Conservation (phyloP, 768 basidiomycete genomes). For the Suillus ampliporus region DNA sequence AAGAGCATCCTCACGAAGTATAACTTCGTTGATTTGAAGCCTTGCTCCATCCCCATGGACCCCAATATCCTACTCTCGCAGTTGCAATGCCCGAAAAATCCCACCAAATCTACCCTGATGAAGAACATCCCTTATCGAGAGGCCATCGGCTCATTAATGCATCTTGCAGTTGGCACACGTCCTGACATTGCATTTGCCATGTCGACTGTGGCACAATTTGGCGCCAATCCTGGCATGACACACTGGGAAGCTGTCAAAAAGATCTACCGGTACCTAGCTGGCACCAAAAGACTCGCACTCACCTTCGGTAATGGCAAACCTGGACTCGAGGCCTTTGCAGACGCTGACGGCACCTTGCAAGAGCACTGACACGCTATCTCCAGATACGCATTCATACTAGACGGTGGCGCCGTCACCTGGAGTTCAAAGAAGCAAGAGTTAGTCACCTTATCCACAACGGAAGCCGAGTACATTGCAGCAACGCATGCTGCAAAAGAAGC, state of each 20-base stretch:
- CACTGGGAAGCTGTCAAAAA: slow-evolving; percentile 47
- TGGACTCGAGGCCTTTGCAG: too few relatives aligned
- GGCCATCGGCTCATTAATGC: slow-evolving; percentile 37
- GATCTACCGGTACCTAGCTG: slow-evolving; percentile 43
- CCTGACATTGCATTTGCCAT: slow-evolving; percentile 35
- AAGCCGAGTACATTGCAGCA: slow-evolving; percentile 48
- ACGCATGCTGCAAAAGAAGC: slow-evolving; percentile 30
- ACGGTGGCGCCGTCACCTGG: slow-evolving; percentile 42
- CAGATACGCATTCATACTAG: slow-evolving; percentile 7
- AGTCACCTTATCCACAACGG: slow-evolving; percentile 36
- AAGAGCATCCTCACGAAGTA: slow-evolving; percentile 29
- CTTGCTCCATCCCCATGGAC: slow-evolving; percentile 39
- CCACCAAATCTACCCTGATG: slow-evolving; percentile 30
- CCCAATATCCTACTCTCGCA: slow-evolving; percentile 26
- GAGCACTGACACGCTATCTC: too few relatives aligned
- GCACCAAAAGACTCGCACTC: slow-evolving; percentile 23
- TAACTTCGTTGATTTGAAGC: slow-evolving; percentile 34
- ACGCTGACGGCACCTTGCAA: slow-evolving; percentile 11
- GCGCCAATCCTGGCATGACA: slow-evolving; percentile 26
- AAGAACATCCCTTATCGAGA: slow-evolving; percentile 33
- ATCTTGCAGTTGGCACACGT: slow-evolving; percentile 33
- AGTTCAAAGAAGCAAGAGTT: slow-evolving; percentile 6
- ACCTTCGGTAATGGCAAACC: too few relatives aligned
- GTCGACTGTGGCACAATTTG: slow-evolving; percentile 27
- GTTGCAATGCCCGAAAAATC: slow-evolving; percentile 23